Evolutionary conservation across 2,329 filamentous ascomycete species (phyloP).

Genomic region (Fusarium torulosum): DNA sequence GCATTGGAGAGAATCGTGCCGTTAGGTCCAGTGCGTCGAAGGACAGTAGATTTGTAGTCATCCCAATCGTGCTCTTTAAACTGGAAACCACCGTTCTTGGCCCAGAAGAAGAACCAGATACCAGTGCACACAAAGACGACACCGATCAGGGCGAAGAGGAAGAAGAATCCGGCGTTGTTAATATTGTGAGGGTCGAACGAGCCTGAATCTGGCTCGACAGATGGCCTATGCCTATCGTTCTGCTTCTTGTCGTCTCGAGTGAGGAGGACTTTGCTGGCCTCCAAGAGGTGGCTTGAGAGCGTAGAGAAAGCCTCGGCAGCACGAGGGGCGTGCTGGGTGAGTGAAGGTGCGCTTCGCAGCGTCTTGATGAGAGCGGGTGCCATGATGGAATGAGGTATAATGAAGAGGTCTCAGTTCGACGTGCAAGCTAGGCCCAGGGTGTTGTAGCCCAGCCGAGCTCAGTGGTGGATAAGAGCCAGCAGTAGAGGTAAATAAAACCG

Average conservation of each 20-base stretch:
- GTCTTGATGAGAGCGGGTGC: constrained; percentile 56
- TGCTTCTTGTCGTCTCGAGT: constrained; percentile 54
- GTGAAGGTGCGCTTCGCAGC: constrained; percentile 50
- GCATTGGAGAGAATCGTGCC: constrained; percentile 87
- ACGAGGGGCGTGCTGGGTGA: constrained; percentile 31
- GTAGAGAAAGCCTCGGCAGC: constrained; percentile 46
- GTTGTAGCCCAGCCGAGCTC: constrained; percentile 49
- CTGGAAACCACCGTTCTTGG: constrained; percentile 93
- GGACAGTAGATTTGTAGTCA: constrained; percentile 95
- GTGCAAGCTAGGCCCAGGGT: constrained; percentile 45
- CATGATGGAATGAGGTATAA: constrained; percentile 49
- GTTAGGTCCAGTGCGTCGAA: constrained; percentile 89
- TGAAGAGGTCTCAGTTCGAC: constrained; percentile 39
- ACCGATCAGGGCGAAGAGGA: constrained; percentile 87
- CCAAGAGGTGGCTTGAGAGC: constrained; percentile 57
- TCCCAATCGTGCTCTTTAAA: constrained; percentile 93
- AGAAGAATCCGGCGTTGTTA: constrained; percentile 80
- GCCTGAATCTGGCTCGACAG: constrained; percentile 59
- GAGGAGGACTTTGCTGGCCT: constrained; percentile 58
- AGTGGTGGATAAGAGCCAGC: constrained; percentile 24
- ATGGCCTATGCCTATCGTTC: constrained; percentile 43
- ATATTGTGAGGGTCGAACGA: constrained; percentile 67
- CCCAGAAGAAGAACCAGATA: constrained; percentile 99
- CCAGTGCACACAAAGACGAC: constrained; percentile 77
- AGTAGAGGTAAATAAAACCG: neutral